phyloP scores from a whole-genome alignment of 2,329 filamentous ascomycete species.

The Colletotrichum eremochloae region DNA sequence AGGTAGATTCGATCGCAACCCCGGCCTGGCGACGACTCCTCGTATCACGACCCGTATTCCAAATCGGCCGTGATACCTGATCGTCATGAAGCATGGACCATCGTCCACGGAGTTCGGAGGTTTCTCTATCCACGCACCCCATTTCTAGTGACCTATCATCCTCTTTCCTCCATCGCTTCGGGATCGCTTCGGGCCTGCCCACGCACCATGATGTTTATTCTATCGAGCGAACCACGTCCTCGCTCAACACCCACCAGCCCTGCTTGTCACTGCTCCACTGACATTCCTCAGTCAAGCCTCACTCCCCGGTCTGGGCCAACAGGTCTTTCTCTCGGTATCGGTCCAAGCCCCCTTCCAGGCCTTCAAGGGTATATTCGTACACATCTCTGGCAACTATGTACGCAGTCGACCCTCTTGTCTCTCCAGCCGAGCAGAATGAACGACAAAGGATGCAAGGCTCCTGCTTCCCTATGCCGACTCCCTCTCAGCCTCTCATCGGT shows the following conservation, averaged over 20 bases:
- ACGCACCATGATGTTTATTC: constrained; percentile 6
- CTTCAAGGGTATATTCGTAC: not conserved
- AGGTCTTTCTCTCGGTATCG: constrained; percentile 15
- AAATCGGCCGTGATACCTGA: constrained; percentile 23
- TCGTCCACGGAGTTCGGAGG: not conserved
- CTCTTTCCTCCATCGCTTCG: constrained; percentile 28
- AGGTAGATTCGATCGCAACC: not conserved
- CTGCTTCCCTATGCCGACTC: constrained; percentile 30
- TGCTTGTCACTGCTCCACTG: constrained; percentile 9
- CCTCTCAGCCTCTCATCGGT: constrained; percentile 32
- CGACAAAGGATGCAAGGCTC: constrained; percentile 18
- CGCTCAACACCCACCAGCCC: constrained; percentile 18
- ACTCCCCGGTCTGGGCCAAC: constrained; percentile 26
- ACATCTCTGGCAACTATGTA: not conserved
- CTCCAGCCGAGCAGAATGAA: not conserved
- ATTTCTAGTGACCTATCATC: constrained; percentile 12
- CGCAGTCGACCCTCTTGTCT: not conserved
- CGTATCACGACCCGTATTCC: constrained; percentile 19
- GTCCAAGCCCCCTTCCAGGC: constrained; percentile 21
- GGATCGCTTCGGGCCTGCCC: constrained; percentile 14
- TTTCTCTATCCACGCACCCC: constrained; percentile 14
- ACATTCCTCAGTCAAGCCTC: constrained; percentile 33
- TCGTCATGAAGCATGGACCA: constrained; percentile 35
- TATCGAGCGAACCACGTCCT: constrained; percentile 3
- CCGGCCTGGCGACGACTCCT: not conserved